Evolutionary conservation across 2,329 filamentous ascomycete genomes (phyloP).

Genomic region (Neocatenulostroma microsporum): DNA sequence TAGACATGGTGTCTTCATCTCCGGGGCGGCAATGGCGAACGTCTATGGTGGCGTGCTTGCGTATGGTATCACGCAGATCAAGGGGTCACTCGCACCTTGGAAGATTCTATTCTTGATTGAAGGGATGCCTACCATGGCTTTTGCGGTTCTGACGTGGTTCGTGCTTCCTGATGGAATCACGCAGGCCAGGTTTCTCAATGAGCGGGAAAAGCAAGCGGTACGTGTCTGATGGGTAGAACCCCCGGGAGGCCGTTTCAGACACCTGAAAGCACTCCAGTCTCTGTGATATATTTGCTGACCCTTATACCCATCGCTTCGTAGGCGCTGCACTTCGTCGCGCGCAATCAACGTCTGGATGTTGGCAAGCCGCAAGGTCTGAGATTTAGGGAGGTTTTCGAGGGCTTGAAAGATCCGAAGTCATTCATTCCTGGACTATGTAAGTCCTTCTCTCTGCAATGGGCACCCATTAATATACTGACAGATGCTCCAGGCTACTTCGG

Average conservation of each 20-base stretch:
- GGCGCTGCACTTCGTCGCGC: conserved; percentile 39
- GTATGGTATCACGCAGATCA: conserved; percentile 56
- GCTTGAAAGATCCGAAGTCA: conserved; percentile 32
- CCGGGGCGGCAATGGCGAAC: conserved; percentile 61
- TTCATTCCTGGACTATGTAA: conserved; percentile 26
- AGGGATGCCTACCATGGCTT: conserved; percentile 49
- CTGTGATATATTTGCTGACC: too few species aligned
- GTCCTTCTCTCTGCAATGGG: conserved; percentile 30
- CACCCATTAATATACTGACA: too few species aligned
- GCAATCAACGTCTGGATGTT: conserved; percentile 43
- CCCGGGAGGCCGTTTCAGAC: too few species aligned
- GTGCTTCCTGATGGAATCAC: conserved; percentile 42
- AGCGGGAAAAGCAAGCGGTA: conserved; percentile 51
- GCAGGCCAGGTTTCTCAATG: conserved; percentile 46
- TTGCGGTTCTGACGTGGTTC: conserved; percentile 49
- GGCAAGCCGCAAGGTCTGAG: conserved; percentile 33
- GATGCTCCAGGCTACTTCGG: not conserved
- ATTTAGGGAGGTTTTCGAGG: conserved; percentile 41
- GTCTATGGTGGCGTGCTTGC: conserved; percentile 64
- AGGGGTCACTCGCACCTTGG: conserved; percentile 54
- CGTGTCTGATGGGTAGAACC: too few species aligned
- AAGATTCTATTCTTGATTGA: conserved; percentile 53
- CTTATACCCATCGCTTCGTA: too few species aligned
- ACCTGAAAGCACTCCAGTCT: too few species aligned
- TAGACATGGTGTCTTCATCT: conserved; percentile 47